These are phyloP conservation scores for Pythium utonaiense DNA, from an alignment of 352 stramenopile species.

Conservation along the genomic window DNA sequence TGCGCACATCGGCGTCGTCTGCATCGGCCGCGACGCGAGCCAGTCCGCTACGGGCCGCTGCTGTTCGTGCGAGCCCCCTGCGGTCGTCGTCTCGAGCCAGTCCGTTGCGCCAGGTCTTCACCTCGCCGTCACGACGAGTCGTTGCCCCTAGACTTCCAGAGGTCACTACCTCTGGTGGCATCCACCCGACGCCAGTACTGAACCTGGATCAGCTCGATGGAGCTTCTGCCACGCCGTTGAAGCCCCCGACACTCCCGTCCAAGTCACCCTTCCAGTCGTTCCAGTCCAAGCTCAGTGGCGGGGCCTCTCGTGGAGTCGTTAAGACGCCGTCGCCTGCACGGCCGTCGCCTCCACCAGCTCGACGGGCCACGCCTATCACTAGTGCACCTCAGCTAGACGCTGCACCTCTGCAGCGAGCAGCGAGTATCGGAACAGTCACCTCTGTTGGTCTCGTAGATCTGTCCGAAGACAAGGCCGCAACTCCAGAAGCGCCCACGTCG, in stretches of 20 bases:
- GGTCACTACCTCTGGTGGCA: background rate
- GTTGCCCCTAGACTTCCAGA: constrained; percentile 15
- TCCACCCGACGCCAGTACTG: constrained; percentile 27
- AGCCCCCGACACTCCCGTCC: constrained; percentile 26
- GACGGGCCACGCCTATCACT: constrained; percentile 11
- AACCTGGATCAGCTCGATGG: constrained; percentile 19
- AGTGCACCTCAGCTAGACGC: background rate
- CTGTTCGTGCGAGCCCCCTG: constrained; percentile 16
- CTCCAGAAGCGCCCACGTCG: background rate
- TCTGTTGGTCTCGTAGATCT: constrained; percentile 12
- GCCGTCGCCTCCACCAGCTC: constrained; percentile 2
- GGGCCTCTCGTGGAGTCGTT: constrained; percentile 3
- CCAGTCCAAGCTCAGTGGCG: constrained; percentile 54
- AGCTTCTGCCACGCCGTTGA: constrained; percentile 11
- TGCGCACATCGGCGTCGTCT: constrained; percentile 3
- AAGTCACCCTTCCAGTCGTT: constrained; percentile 83
- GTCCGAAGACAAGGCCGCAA: constrained; percentile 16
- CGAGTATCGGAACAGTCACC: background rate
- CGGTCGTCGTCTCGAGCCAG: constrained; percentile 10
- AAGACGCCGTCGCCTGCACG: constrained; percentile 17
- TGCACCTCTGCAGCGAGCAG: background rate
- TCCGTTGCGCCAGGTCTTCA: constrained; percentile 22
- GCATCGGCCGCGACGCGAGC: background rate
- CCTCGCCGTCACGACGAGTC: constrained; percentile 18
- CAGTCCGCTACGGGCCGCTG: constrained; percentile 15